These are phyloP conservation scores for Aspergillus nidulans DNA, from an alignment of 495 filamentous ascomycete species.

Conservation along the genomic window DNA sequence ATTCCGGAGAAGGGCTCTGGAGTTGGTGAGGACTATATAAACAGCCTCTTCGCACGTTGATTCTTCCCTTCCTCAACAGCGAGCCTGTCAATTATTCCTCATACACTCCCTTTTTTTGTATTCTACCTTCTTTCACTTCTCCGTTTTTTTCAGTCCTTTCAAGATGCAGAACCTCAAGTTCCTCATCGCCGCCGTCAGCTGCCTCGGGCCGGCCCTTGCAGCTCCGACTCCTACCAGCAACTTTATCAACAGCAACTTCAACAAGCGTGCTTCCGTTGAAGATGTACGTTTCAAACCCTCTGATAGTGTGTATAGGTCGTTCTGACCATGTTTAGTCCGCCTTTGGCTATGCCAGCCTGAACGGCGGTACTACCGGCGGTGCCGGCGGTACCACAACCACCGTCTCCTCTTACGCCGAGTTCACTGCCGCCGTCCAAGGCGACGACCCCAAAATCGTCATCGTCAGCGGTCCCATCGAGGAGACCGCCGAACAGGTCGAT, in stretches of 20 bases:
- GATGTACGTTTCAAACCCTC: conserved; percentile 20
- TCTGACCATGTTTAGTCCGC: conserved; percentile 9
- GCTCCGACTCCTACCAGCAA: conserved; percentile 22
- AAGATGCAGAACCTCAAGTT: conserved; percentile 28
- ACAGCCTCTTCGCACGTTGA: not conserved
- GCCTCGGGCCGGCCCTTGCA: conserved; percentile 26
- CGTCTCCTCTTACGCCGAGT: conserved; percentile 52
- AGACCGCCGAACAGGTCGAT: conserved; percentile 36
- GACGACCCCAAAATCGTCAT: conserved; percentile 44
- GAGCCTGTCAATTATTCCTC: conserved; percentile 8
- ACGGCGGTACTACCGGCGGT: conserved; percentile 57
- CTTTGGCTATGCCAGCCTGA: conserved; percentile 39
- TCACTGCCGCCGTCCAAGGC: conserved; percentile 45
- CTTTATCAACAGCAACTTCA: conserved; percentile 18
- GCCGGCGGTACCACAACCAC: conserved; percentile 54
- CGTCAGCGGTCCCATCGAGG: conserved; percentile 43
- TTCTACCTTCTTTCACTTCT: not conserved
- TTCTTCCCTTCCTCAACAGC: conserved; percentile 8
- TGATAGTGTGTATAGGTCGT: not conserved
- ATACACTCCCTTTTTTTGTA: conserved; percentile 5
- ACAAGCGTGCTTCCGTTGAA: conserved; percentile 26
- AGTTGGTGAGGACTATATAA: conserved; percentile 12
- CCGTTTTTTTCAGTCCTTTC: not conserved
- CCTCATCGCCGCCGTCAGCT: conserved; percentile 24
- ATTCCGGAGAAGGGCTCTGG: not conserved